Evolutionary conservation across 805 yeast genomes (phyloP), one percentile per base, ranked within the genome.

Genomic region (Lipomyces mesembrius): DNA sequence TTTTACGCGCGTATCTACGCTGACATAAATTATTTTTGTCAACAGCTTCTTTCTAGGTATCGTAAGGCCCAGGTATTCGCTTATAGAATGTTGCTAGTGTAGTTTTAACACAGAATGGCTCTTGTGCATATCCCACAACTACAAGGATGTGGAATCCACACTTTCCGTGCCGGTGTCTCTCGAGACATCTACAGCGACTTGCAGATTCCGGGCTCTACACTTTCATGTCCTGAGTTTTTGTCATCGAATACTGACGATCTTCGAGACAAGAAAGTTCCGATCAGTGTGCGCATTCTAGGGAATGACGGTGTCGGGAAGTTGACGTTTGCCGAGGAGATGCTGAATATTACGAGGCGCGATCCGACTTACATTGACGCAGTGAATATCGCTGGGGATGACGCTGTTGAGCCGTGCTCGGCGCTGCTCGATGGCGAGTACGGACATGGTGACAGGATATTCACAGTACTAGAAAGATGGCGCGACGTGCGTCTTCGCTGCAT

Each of bases 261-360:
- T 43, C n/a, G 49, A 6, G 49, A 43, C n/a, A n/a, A 43, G 22
- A 43, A 60, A 60, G 51, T 25, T 12, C 54, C 57, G 37, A 60
- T 57, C 34, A 57, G 57, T 3, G 34, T 60, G 8, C 54, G 54
- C 22, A 34, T 60, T 20, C 53, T 60, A 11, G 62, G 62, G 35
- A 60, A 60, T 32, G 39, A 60, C 22, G 53, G 57, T 20, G 37
- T 51, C 22, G 62, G 62, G 8, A 60, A 60, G 37, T 51, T 56
- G 62, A 53, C 62, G 12, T 51, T 60, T 22, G 49, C 54, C 35
- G 37, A 56, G 8, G 62, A 60, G 29, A 17, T 60, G 37, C 51
- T 60, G 22, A 12, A 22, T 12, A 56, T 60, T 17, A 11, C 25
- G 12, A 49, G 29, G 12, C 14, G 25, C 11, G 37, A 35, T 14